These are phyloP conservation scores for Pyrenopolyporus hunteri DNA, from an alignment of 495 filamentous ascomycete genomes.

Conservation along the genomic window DNA sequence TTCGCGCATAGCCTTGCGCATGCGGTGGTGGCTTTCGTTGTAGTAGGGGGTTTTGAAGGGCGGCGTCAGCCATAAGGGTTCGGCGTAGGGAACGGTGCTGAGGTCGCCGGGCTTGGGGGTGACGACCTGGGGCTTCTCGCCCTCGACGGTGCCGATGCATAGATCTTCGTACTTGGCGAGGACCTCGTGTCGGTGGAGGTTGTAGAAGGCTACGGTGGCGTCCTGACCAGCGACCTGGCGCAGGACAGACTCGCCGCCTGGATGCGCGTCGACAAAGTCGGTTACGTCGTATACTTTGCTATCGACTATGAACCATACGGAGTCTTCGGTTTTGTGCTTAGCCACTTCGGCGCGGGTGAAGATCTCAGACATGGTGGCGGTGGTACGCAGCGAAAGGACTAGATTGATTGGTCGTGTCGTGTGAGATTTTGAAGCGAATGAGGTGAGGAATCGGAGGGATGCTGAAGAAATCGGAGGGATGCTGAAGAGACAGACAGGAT, in stretches of 20 bases:
- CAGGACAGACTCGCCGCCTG: constrained; percentile 82
- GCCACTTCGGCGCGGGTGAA: constrained; percentile 79
- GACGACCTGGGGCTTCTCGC: constrained; percentile 76
- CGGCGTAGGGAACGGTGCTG: constrained; percentile 78
- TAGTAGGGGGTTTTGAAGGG: constrained; percentile 84
- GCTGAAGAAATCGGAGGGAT: too few relatives aligned
- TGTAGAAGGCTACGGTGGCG: constrained; percentile 88
- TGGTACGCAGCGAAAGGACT: not conserved
- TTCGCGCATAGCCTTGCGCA: constrained; percentile 74
- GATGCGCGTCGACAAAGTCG: constrained; percentile 90
- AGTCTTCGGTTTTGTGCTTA: constrained; percentile 82
- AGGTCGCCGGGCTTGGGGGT: constrained; percentile 73
- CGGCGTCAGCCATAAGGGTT: constrained; percentile 79
- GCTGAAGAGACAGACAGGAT: too few relatives aligned
- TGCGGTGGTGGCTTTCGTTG: constrained; percentile 72
- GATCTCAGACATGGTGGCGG: constrained; percentile 46
- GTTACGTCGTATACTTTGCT: constrained; percentile 91
- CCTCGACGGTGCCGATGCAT: constrained; percentile 75
- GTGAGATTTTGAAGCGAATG: too few relatives aligned
- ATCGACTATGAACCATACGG: constrained; percentile 82
- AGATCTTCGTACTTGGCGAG: constrained; percentile 74
- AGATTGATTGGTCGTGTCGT: too few relatives aligned
- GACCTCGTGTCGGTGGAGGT: constrained; percentile 91
- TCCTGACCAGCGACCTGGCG: constrained; percentile 84
- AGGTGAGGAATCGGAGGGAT: too few relatives aligned